Evolutionary conservation across 148 eudicot species (phyloP).

Genomic region (Suaeda aralocaspica): DNA sequence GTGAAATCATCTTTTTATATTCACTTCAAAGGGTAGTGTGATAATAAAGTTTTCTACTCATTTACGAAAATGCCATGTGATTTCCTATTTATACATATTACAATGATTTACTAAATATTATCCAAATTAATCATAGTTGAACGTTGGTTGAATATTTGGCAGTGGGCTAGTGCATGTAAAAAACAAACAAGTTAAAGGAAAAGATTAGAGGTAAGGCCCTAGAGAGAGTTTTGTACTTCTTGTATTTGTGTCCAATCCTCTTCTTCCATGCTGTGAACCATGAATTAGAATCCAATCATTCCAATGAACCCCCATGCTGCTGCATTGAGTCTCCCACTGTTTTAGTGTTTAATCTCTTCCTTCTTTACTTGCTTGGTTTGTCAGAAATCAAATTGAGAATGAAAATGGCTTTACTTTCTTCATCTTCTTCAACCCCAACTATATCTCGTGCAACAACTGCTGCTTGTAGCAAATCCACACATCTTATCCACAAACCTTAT

Average conservation of each 20-base stretch:
- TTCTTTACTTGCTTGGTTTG: too few relatives aligned
- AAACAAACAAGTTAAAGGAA: constrained; percentile 1
- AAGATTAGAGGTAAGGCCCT: constrained; percentile 4
- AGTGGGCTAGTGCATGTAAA: too few relatives aligned
- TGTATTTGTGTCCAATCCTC: constrained; percentile 11
- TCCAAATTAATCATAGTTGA: too few relatives aligned
- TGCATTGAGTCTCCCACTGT: too few relatives aligned
- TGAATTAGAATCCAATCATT: constrained; percentile 17
- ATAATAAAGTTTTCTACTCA: too few relatives aligned
- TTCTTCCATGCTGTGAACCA: not conserved
- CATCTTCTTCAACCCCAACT: constrained; percentile 41
- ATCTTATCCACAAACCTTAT: constrained; percentile 36
- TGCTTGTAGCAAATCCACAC: constrained; percentile 37
- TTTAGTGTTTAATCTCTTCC: not conserved
- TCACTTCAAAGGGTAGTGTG: too few relatives aligned
- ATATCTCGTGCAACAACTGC: constrained; percentile 26
- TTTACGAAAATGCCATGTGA: too few relatives aligned
- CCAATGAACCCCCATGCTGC: too few relatives aligned
- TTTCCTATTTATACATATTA: too few relatives aligned
- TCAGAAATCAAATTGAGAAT: constrained; percentile 23
- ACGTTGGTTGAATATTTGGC: too few relatives aligned
- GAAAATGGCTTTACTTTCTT: constrained; percentile 64
- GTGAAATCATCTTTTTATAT: too few relatives aligned
- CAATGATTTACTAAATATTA: too few relatives aligned
- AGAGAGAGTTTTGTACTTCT: constrained; percentile 10